phyloP scores from a whole-genome alignment of 208 protist genomes.

The Acanthamoeba royreba region DNA sequence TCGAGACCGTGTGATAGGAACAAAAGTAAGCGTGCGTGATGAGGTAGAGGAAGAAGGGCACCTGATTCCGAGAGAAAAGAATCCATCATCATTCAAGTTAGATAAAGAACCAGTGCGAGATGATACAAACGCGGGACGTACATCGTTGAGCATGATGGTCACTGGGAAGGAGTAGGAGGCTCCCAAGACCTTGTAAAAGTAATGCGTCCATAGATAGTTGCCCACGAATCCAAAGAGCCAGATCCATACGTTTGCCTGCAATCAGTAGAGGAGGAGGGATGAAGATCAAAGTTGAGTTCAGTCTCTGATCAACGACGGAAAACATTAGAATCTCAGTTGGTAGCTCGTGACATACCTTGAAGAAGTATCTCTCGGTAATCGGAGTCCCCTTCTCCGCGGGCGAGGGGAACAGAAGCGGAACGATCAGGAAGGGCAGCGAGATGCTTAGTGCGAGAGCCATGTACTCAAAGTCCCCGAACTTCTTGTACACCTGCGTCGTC shows the following conservation, averaged over 20 bases:
- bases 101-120: not conserved
- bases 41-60: slow-evolving; percentile 70
- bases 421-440: slow-evolving; percentile 40
- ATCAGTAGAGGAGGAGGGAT: not conserved
- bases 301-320: not conserved
- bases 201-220: slow-evolving; percentile 80
- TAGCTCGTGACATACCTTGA: not conserved
- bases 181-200: slow-evolving; percentile 71
- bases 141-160: slow-evolving; percentile 60
- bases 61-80: slow-evolving; percentile 19
- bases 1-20: slow-evolving; percentile 72
- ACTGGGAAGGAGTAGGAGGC: slow-evolving; percentile 69
- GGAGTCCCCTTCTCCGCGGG: slow-evolving; percentile 45
- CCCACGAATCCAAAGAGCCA: slow-evolving; percentile 70
- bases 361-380: slow-evolving; percentile 46
- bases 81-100: not conserved
- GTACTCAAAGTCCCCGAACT: slow-evolving; percentile 37
- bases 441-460: slow-evolving; percentile 8
- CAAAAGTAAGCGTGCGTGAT: slow-evolving; percentile 76
- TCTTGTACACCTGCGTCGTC: slow-evolving; percentile 27
- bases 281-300: not conserved
- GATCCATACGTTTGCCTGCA: slow-evolving; percentile 71
- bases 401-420: slow-evolving; percentile 54
- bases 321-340: not conserved
- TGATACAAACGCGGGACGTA: not conserved